A percentile compares a stretch with the other conserved stretches of the same genome.
Conservation (phyloP, 1,284 basidiomycete species). For the Ganoderma resinaceum region DNA sequence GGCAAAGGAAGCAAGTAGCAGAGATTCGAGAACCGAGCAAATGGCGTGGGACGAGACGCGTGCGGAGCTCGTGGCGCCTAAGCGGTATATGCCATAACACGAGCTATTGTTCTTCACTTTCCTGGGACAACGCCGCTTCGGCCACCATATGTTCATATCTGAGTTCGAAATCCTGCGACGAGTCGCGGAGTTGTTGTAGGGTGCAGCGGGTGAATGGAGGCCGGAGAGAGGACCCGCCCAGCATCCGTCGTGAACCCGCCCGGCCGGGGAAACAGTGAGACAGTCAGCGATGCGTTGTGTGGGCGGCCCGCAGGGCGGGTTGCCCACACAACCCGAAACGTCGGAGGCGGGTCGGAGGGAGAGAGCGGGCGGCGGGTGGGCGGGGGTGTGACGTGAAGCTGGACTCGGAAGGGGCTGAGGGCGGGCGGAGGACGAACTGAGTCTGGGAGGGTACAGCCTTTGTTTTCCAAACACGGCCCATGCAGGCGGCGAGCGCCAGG, state of each 20-base stretch:
- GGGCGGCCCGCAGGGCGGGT: neutral
- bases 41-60: conserved; percentile 1
- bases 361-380: neutral
- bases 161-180: neutral
- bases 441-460: conserved; percentile 25
- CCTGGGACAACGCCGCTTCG: conserved; percentile 1
- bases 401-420: neutral
- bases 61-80: neutral
- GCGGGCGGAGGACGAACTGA: conserved; percentile 8
- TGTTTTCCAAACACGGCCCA: conserved; percentile 31
- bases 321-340: neutral
- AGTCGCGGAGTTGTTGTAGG: neutral
- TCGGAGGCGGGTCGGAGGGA: neutral
- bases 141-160: neutral
- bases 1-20: neutral
- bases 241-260: neutral
- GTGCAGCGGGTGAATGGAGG: neutral
- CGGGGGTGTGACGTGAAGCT: neutral
- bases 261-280: neutral
- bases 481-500: conserved; percentile 8
- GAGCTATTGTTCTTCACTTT: neutral
- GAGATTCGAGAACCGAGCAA: neutral
- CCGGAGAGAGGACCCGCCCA: neutral
- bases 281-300: neutral
- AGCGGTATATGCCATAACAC: neutral